A percentile compares a stretch with the other conserved stretches of the same genome.
phyloP scores from a whole-genome alignment of 306 rosid species.

The Cicer bijugum region DNA sequence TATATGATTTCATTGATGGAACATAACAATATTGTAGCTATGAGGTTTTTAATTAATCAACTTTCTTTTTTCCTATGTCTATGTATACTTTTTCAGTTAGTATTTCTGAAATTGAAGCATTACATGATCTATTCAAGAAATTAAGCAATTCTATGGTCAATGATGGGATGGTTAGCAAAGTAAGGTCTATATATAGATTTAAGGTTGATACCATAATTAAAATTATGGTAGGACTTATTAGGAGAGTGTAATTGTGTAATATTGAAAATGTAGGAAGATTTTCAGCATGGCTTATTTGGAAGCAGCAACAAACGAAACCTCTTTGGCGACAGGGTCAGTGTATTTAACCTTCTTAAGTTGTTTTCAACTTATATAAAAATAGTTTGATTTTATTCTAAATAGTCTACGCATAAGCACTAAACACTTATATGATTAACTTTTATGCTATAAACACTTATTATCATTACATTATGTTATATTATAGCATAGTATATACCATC shows the following conservation, averaged over 20 bases:
- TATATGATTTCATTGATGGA: neutral
- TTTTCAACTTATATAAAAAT: too few relatives aligned
- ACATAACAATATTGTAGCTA: neutral
- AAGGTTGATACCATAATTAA: neutral
- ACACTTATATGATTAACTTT: too few relatives aligned
- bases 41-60: neutral
- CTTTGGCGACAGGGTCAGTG: conserved; percentile 57
- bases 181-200: conserved; percentile 32
- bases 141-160: conserved; percentile 60
- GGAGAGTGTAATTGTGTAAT: neutral
- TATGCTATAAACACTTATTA: too few relatives aligned
- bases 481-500: neutral
- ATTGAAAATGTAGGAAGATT: conserved; percentile 57
- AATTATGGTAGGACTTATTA: conserved; percentile 17
- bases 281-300: conserved; percentile 62
- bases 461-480: neutral
- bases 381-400: too few relatives aligned
- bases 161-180: conserved; percentile 64
- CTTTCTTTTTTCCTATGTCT: neutral
- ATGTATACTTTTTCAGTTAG: conserved; percentile 45
- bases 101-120: conserved; percentile 50
- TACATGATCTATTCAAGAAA: conserved; percentile 61
- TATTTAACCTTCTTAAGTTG: too few relatives aligned
- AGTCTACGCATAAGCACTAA: too few relatives aligned
- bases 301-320: conserved; percentile 53